phyloP scores from a whole-genome alignment of 257 asterid species.

The Solanum clarkiae region DNA sequence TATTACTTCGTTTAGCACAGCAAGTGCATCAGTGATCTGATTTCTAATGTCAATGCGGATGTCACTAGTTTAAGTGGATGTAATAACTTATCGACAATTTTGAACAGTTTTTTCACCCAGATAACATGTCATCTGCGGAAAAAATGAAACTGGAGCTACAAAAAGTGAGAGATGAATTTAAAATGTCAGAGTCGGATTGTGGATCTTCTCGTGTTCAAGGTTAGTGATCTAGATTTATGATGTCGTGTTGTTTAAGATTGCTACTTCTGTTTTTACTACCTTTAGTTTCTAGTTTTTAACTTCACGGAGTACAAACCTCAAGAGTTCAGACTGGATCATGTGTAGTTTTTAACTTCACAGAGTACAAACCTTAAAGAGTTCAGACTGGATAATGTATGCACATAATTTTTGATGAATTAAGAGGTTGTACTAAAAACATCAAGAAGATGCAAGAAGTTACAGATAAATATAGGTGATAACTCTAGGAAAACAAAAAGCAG shows the following conservation, averaged over 20 bases:
- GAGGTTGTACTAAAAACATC: too few species aligned
- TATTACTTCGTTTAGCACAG: neutral
- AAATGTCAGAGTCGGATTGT: slow-evolving; percentile 86
- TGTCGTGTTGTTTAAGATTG: neutral
- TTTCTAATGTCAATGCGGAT: neutral
- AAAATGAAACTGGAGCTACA: slow-evolving; percentile 76
- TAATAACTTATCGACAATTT: neutral
- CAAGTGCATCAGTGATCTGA: neutral
- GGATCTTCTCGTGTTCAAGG: slow-evolving; percentile 98
- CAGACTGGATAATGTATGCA: neutral
- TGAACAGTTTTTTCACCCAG: slow-evolving; percentile 77
- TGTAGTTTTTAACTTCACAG: neutral
- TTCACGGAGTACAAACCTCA: neutral
- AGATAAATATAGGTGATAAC: too few species aligned
- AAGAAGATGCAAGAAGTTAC: too few species aligned
- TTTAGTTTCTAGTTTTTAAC: neutral
- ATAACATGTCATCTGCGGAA: slow-evolving; percentile 83
- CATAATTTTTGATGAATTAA: too few species aligned
- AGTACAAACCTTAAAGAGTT: neutral
- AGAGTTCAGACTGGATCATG: neutral
- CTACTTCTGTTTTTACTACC: neutral
- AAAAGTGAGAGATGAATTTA: slow-evolving; percentile 80
- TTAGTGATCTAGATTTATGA: slow-evolving; percentile 8
- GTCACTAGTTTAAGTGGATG: neutral
- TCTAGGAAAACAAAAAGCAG: too few species aligned